These are phyloP conservation scores for Penicillium corylophilum DNA, from an alignment of 2,329 filamentous ascomycete genomes.

Conservation along the genomic window DNA sequence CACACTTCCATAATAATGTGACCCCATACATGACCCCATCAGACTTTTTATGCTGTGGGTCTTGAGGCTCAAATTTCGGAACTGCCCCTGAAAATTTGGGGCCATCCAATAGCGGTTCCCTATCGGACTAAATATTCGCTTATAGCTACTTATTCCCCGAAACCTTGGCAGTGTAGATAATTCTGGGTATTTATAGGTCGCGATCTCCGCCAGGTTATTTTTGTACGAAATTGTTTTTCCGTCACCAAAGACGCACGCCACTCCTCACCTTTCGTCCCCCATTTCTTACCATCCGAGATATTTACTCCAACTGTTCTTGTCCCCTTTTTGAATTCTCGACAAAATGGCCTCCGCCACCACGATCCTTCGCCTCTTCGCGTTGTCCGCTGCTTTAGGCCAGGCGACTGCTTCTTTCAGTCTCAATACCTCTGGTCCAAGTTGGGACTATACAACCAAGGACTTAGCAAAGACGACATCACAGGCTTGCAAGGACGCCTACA, in stretches of 20 bases:
- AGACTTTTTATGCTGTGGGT: too few species aligned
- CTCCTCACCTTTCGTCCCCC: neutral
- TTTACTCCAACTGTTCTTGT: conserved; percentile 1
- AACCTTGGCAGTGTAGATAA: neutral
- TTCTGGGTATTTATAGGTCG: neutral
- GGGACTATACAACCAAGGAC: conserved; percentile 32
- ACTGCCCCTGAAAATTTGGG: conserved; percentile 3
- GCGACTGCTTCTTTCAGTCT: conserved; percentile 27
- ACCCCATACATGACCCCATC: too few species aligned
- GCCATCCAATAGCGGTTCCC: conserved; percentile 2
- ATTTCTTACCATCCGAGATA: neutral
- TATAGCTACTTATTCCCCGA: neutral
- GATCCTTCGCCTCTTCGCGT: conserved; percentile 11
- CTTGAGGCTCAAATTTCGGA: too few species aligned
- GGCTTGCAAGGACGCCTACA: conserved; percentile 31
- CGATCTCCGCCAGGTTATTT: neutral
- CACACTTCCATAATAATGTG: too few species aligned
- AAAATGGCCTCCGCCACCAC: conserved; percentile 14
- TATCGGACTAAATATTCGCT: neutral
- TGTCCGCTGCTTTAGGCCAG: conserved; percentile 16
- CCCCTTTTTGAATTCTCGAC: neutral
- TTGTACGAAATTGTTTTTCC: neutral
- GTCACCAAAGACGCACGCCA: too few species aligned
- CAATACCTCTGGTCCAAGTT: conserved; percentile 29
- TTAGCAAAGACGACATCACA: conserved; percentile 30